phyloP scores from a whole-genome alignment of 345 rosid genomes.

The Brassica nigra region DNA sequence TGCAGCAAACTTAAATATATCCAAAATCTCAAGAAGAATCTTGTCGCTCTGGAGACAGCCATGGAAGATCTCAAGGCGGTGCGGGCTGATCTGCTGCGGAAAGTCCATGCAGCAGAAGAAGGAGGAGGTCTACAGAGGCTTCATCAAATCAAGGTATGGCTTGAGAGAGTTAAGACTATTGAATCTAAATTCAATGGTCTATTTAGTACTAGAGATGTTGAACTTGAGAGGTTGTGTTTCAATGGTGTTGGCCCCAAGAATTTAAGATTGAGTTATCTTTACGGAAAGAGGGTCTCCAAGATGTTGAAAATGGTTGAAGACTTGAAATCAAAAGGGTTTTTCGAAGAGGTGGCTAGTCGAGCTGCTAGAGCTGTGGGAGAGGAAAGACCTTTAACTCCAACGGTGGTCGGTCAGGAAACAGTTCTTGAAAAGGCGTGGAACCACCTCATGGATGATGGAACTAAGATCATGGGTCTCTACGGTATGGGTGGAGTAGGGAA shows the following conservation, averaged over 20 bases:
- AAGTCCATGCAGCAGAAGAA: slow-evolving; percentile 23
- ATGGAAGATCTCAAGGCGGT: slow-evolving; percentile 23
- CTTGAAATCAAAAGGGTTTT: neutral
- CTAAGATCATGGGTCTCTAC: slow-evolving; percentile 22
- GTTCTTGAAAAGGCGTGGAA: slow-evolving; percentile 17
- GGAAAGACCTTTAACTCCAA: neutral
- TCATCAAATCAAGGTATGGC: slow-evolving; percentile 14
- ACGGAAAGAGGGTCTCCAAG: neutral
- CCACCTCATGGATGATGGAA: neutral
- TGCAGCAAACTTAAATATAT: neutral
- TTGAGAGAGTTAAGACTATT: neutral
- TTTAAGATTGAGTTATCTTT: neutral
- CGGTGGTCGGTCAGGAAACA: slow-evolving; percentile 13
- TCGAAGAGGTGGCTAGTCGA: slow-evolving; percentile 10
- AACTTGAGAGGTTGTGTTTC: slow-evolving; percentile 12
- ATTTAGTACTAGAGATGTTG: neutral
- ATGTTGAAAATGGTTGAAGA: slow-evolving; percentile 1
- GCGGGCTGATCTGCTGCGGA: slow-evolving; percentile 14
- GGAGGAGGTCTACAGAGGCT: slow-evolving; percentile 6
- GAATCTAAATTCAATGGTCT: neutral
- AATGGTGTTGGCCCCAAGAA: neutral
- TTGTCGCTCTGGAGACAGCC: slow-evolving; percentile 9
- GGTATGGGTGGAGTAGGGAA: slow-evolving; percentile 42
- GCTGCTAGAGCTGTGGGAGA: neutral
- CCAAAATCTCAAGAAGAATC: slow-evolving; percentile 8